phyloP scores from a whole-genome alignment of 257 asterid species.

The Scutellaria barbata region DNA sequence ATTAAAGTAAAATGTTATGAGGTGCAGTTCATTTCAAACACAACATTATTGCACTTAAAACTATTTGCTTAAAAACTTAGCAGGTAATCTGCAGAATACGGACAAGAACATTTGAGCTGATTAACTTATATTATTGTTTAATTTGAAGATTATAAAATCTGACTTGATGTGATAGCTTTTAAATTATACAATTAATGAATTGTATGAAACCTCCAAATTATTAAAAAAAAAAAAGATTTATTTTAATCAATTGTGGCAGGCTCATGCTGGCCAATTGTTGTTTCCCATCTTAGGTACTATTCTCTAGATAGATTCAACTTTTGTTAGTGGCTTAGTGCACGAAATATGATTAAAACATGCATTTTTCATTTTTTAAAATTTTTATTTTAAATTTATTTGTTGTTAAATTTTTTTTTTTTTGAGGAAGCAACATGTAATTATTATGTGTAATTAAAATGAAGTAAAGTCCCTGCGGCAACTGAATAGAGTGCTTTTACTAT shows the following conservation, averaged over 20 bases:
- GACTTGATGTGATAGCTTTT: slow-evolving; percentile 9
- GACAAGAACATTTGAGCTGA: no score
- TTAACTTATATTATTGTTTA: not conserved
- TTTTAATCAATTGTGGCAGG: slow-evolving; percentile 26
- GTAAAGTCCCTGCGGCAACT: no score
- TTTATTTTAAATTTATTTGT: not conserved
- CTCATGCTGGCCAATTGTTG: slow-evolving; percentile 34
- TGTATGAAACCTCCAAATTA: not conserved
- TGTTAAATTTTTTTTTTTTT: no score
- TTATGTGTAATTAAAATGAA: no score
- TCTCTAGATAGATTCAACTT: slow-evolving; percentile 1
- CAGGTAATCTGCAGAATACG: no score
- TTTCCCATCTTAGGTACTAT: slow-evolving; percentile 33
- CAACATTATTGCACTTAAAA: no score
- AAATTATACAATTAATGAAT: not conserved
- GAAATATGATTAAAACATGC: not conserved
- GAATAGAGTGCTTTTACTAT: no score
- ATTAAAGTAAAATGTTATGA: no score
- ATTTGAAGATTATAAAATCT: not conserved
- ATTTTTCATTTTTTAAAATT: not conserved
- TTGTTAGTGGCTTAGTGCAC: slow-evolving; percentile 27
- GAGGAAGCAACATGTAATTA: no score
- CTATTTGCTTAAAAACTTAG: no score
- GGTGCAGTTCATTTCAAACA: no score
- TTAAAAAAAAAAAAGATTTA: not conserved